These are phyloP conservation scores for Alliaria petiolata DNA, from an alignment of 345 rosid species.

Conservation along the genomic window DNA sequence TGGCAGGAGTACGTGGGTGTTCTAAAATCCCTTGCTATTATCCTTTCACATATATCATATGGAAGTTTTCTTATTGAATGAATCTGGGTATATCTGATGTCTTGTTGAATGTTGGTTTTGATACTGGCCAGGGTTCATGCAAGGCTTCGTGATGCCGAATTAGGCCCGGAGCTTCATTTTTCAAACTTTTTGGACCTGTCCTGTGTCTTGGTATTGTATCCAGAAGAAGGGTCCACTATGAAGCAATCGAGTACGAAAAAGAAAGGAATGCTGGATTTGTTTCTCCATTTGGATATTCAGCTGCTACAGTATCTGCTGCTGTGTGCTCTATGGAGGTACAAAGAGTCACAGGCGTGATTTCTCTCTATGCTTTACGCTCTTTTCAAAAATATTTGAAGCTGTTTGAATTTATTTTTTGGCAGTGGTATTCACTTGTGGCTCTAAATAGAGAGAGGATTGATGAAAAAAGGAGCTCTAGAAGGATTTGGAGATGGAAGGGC, in stretches of 20 bases:
- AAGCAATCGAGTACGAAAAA: slow-evolving; percentile 74
- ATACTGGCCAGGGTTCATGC: slow-evolving; percentile 58
- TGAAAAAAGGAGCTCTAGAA: slow-evolving; percentile 27
- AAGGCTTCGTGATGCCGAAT: slow-evolving; percentile 54
- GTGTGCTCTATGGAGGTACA: slow-evolving; percentile 86
- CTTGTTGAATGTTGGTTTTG: slow-evolving; percentile 5
- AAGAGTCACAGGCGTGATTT: not conserved
- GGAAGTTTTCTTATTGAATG: no score
- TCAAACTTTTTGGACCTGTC: slow-evolving; percentile 65
- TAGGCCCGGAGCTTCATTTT: slow-evolving; percentile 78
- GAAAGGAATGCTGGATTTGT: slow-evolving; percentile 82
- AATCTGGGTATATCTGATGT: not conserved
- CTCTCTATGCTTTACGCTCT: not conserved
- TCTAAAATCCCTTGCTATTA: not conserved
- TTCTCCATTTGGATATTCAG: slow-evolving; percentile 92
- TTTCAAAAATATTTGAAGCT: slow-evolving; percentile 13
- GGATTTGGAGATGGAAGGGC: slow-evolving; percentile 88
- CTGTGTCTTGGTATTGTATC: slow-evolving; percentile 80
- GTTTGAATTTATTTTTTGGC: no score
- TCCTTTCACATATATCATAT: not conserved
- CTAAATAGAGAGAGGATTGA: slow-evolving; percentile 40
- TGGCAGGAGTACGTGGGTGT: slow-evolving; percentile 81
- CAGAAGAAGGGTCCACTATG: slow-evolving; percentile 69
- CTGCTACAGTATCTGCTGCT: slow-evolving; percentile 61
- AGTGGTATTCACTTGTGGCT: slow-evolving; percentile 87